Evolutionary conservation across 352 stramenopile species (phyloP), one percentile per base, ranked within the genome.

Genomic region (Globisporangium ultimum): DNA sequence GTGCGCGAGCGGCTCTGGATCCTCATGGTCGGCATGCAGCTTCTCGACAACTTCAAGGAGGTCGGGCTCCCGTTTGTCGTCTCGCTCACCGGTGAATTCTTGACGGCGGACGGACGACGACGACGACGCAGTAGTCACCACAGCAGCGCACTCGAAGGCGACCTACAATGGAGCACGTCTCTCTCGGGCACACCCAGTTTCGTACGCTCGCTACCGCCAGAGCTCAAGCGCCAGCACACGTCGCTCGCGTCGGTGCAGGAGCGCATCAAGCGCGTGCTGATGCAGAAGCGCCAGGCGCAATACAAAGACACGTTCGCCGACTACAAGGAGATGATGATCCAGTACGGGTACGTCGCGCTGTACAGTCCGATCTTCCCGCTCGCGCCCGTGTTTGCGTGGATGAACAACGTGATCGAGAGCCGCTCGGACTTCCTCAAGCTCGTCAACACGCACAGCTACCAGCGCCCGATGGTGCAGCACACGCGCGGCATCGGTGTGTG

Each of bases 381-480:
- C 14, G 94, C 89, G n/a, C 90, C 92, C 28, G 70, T 96, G 0
- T 94, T 97, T 58, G 87, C 87, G 32, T 81, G 90, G 46, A 55
- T 97, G 34, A 98, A 98, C 67, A 95, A 97, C 61, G 68, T 96
- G 34, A 58, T 98, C 21, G 91, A 95, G 58, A 96, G 91, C 69
- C 80, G 90, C 46, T 87, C 94, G 13, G 90, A 98, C 72, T 85
- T 95, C 15, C 93, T 97, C 67, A 98, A 98, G 64, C 77, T 98
- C 60, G 77, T 85, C 34, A 89, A 85, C 43, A 94, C 84, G 49
- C 82, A 94, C 58, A 88, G 76, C 53, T 90, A 94, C 61, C 83
- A 95, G 45, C 77, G 93, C 17, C 91, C 93, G 8, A 68, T 97
- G 36, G 81, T 88, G 3, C 72, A 95, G 65, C 93, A 97, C 65